Conservation (phyloP, 1,284 basidiomycete genomes). For the Apiotrichum gracile region DNA sequence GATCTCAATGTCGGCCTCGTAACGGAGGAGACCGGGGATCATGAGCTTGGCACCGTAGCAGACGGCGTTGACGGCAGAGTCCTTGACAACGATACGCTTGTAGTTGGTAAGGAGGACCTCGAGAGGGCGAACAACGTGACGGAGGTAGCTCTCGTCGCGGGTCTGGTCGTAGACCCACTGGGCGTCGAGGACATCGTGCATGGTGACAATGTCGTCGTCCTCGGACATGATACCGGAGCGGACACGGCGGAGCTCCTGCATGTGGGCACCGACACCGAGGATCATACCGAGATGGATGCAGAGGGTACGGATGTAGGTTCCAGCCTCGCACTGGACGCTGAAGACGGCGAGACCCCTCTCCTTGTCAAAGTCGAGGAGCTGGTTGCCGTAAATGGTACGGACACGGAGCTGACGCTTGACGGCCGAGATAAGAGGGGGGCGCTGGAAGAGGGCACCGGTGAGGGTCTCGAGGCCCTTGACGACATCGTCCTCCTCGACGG, state of each 20-base stretch:
- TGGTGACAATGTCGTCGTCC: conserved; percentile 97
- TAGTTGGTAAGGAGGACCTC: conserved; percentile 92
- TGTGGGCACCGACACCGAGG: conserved; percentile 95
- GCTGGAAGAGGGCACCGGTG: conserved; percentile 97
- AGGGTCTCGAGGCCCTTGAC: conserved; percentile 92
- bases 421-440: conserved; percentile 96
- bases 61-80: conserved; percentile 97
- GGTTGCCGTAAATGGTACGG: conserved; percentile 95
- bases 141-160: conserved; percentile 95
- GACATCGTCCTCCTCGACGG: conserved; percentile 75
- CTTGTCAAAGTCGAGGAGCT: conserved; percentile 95
- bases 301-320: conserved; percentile 87
- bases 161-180: conserved; percentile 99
- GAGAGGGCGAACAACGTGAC: conserved; percentile 88
- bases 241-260: conserved; percentile 97
- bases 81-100: conserved; percentile 99
- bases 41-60: conserved; percentile 99
- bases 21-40: conserved; percentile 96
- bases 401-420: conserved; percentile 98
- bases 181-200: conserved; percentile 99
- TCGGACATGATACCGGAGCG: conserved; percentile 94
- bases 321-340: conserved; percentile 98
- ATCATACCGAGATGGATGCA: conserved; percentile 95
- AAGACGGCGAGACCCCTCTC: conserved; percentile 95
- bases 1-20: conserved; percentile 91